phyloP scores from a whole-genome alignment of 2,329 filamentous ascomycete genomes.

The Herpotrichia juniperi region DNA sequence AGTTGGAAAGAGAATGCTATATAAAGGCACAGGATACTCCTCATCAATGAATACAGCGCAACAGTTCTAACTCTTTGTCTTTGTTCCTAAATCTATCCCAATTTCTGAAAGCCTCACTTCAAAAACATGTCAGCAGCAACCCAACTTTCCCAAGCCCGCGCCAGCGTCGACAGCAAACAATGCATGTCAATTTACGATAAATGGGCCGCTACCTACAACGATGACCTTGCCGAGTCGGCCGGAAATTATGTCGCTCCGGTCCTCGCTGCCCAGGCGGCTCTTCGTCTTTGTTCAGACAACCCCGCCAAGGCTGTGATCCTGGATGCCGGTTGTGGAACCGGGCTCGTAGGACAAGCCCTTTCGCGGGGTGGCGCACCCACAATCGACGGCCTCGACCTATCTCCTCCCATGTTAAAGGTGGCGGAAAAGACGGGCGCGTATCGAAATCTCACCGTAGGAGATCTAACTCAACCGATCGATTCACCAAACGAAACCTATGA shows the following conservation, averaged over 20 bases:
- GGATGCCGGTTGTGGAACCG: constrained; percentile 64
- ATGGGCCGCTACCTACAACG: constrained; percentile 55
- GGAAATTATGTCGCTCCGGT: constrained; percentile 51
- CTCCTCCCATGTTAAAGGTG: constrained; percentile 60
- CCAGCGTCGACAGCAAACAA: no score
- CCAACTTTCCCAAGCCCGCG: no score
- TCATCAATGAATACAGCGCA: no score
- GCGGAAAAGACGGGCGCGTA: constrained; percentile 58
- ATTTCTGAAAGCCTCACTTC: no score
- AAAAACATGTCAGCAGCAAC: no score
- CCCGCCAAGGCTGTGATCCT: constrained; percentile 47
- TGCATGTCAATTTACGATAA: constrained; percentile 48
- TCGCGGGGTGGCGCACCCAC: constrained; percentile 49
- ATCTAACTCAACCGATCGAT: constrained; percentile 54
- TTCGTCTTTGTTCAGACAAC: not conserved
- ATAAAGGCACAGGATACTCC: no score
- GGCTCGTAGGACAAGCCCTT: constrained; percentile 58
- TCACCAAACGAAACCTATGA: constrained; percentile 54
- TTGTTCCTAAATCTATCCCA: no score
- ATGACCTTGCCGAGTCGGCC: constrained; percentile 41
- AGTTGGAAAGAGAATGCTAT: no score
- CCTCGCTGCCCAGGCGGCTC: constrained; percentile 30
- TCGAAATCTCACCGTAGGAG: constrained; percentile 51
- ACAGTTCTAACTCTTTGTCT: no score
- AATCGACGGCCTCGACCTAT: constrained; percentile 62